Percentiles rank a stretch among this genome's conserved stretches.
Conservation (phyloP, 768 basidiomycete species). For the Leucocoprinus leucothites region DNA sequence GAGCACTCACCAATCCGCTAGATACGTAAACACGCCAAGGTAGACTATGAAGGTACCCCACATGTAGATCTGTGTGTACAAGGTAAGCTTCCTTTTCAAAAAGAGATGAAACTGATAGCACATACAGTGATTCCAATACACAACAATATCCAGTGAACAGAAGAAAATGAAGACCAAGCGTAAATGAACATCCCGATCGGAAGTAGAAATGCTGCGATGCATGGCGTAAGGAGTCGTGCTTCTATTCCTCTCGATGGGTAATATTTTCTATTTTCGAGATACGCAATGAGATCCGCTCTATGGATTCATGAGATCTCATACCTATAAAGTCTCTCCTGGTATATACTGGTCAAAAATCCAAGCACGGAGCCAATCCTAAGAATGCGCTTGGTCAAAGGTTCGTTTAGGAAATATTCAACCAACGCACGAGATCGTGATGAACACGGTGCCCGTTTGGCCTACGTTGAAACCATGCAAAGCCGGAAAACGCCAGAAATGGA, state of each 20-base stretch:
- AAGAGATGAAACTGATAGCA: neutral
- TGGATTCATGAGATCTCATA: constrained; percentile 19
- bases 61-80: constrained; percentile 39
- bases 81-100: no score
- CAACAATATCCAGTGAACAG: constrained; percentile 60
- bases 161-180: constrained; percentile 59
- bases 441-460: constrained; percentile 59
- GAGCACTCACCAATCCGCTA: constrained; percentile 56
- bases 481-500: constrained; percentile 42
- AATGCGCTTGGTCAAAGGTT: neutral
- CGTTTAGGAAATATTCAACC: neutral
- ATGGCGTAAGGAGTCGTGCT: constrained; percentile 58
- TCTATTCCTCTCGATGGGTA: constrained; percentile 41
- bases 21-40: constrained; percentile 52
- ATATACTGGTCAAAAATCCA: constrained; percentile 42
- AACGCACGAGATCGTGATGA: constrained; percentile 51
- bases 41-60: constrained; percentile 53
- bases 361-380: constrained; percentile 51
- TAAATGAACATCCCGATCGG: constrained; percentile 68
- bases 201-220: constrained; percentile 49
- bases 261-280: constrained; percentile 25
- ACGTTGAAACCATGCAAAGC: constrained; percentile 56
- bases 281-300: neutral
- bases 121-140: constrained; percentile 48
- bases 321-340: constrained; percentile 51